A percentile compares a stretch with the other conserved stretches of the same genome.
Conservation (phyloP, 2,329 filamentous ascomycete species). For the Alternaria sp. region DNA sequence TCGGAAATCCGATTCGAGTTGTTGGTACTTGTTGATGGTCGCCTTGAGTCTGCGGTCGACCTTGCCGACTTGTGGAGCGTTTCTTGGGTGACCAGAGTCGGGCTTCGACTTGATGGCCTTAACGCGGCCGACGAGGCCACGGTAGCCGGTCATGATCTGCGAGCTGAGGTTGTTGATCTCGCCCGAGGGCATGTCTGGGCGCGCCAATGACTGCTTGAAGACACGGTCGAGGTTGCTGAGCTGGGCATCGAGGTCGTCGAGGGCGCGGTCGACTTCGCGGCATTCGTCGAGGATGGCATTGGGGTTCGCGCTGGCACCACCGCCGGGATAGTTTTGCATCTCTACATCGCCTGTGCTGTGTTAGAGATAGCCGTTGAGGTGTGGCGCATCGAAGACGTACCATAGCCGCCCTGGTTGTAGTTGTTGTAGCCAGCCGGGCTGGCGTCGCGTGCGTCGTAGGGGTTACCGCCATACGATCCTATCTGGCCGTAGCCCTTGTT, state of each 20-base stretch:
- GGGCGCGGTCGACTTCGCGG: conserved; percentile 76
- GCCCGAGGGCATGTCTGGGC: conserved; percentile 74
- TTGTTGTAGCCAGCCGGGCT: conserved; percentile 58
- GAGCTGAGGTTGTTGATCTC: conserved; percentile 74
- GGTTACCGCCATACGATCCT: conserved; percentile 52
- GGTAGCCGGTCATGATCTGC: conserved; percentile 84
- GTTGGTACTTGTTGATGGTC: conserved; percentile 82
- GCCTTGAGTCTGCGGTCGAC: conserved; percentile 80
- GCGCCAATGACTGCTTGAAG: conserved; percentile 74
- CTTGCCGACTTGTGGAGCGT: conserved; percentile 79
- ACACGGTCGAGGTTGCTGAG: conserved; percentile 74
- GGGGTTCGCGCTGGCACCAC: conserved; percentile 56
- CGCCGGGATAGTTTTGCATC: conserved; percentile 66
- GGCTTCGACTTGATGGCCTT: conserved; percentile 82
- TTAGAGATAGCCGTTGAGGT: conserved; percentile 25
- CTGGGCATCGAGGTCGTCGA: conserved; percentile 75
- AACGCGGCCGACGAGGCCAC: conserved; percentile 77
- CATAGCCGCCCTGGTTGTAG: conserved; percentile 51
- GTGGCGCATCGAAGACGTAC: conserved; percentile 41
- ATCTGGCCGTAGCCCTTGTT: conserved; percentile 50
- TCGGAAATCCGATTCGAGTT: conserved; percentile 79
- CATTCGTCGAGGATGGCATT: conserved; percentile 86
- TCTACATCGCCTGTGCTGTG: conserved; percentile 60
- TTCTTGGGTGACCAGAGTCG: conserved; percentile 74
- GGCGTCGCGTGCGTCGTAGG: conserved; percentile 50